A percentile compares a stretch with the other conserved stretches of the same genome.
phyloP scores from a whole-genome alignment of 192 early-diverging fungal species.

The Coemansia sp. region DNA sequence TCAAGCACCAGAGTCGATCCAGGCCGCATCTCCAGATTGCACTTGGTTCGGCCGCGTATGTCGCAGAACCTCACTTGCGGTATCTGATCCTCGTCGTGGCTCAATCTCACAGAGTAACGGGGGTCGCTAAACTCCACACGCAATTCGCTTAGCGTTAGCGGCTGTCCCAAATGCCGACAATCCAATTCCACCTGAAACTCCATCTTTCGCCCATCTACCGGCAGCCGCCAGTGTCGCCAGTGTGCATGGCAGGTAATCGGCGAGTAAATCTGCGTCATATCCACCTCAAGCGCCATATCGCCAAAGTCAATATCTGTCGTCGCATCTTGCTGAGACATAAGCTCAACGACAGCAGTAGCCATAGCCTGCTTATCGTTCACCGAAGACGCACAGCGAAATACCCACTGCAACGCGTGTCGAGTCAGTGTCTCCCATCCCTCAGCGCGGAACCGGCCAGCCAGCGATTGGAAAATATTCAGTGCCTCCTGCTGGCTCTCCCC shows the following conservation, averaged over 20 bases:
- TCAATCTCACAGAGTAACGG: constrained; percentile 5
- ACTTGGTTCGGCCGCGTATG: not conserved
- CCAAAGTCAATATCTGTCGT: not conserved
- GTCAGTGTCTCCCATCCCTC: constrained; percentile 36
- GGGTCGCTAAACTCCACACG: constrained; percentile 27
- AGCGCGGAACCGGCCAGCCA: constrained; percentile 30
- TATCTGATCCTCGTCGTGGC: not conserved
- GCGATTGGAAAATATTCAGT: constrained; percentile 12
- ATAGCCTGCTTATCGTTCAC: not conserved
- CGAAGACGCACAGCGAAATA: constrained; percentile 7
- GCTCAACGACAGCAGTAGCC: constrained; percentile 19
- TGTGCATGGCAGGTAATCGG: constrained; percentile 48
- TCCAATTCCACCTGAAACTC: constrained; percentile 38
- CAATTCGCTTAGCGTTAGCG: constrained; percentile 22
- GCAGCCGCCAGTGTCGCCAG: constrained; percentile 35
- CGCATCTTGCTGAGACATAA: constrained; percentile 9
- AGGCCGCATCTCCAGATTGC: constrained; percentile 15
- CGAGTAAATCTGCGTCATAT: constrained; percentile 43
- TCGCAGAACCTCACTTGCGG: not conserved
- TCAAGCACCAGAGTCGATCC: constrained; percentile 20
- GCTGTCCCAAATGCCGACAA: constrained; percentile 10
- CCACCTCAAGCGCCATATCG: constrained; percentile 9
- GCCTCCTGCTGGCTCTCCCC: not conserved
- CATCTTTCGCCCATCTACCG: not conserved
- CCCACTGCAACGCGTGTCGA: constrained; percentile 31